phyloP scores from a whole-genome alignment of 768 basidiomycete species.

The Sistotremastrum suecicum region DNA sequence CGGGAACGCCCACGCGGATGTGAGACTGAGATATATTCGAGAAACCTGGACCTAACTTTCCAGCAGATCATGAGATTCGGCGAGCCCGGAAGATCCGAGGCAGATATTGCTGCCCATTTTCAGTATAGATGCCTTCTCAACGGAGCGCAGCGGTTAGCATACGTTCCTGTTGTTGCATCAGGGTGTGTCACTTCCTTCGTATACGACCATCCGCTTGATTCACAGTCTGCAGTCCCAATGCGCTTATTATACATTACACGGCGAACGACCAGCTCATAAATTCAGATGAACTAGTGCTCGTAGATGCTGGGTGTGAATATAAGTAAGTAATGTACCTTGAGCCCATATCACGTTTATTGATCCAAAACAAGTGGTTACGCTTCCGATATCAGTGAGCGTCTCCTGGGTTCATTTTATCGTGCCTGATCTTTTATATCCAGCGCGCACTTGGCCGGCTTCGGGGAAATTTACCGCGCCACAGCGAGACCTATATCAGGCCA shows the following conservation, averaged over 20 bases:
- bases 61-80: constrained; percentile 73
- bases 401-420: constrained; percentile 7
- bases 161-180: constrained; percentile 94
- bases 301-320: constrained; percentile 90
- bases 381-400: constrained; percentile 75
- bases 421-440: constrained; percentile 21
- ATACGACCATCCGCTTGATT: not conserved
- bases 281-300: constrained; percentile 61
- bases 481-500: constrained; percentile 69
- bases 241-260: constrained; percentile 89
- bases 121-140: constrained; percentile 71
- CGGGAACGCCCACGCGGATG: constrained; percentile 71
- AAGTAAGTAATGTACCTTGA: constrained; percentile 36
- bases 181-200: constrained; percentile 35
- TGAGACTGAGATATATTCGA: constrained; percentile 15
- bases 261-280: constrained; percentile 70
- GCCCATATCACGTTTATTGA: not conserved
- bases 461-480: constrained; percentile 73
- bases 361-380: constrained; percentile 60
- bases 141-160: constrained; percentile 83
- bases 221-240: constrained; percentile 47
- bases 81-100: constrained; percentile 40
- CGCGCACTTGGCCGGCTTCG: constrained; percentile 78
- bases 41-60: not conserved
- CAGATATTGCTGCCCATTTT: constrained; percentile 65